Conservation (phyloP, 768 basidiomycete species). For the Saitozyma podzolica region DNA sequence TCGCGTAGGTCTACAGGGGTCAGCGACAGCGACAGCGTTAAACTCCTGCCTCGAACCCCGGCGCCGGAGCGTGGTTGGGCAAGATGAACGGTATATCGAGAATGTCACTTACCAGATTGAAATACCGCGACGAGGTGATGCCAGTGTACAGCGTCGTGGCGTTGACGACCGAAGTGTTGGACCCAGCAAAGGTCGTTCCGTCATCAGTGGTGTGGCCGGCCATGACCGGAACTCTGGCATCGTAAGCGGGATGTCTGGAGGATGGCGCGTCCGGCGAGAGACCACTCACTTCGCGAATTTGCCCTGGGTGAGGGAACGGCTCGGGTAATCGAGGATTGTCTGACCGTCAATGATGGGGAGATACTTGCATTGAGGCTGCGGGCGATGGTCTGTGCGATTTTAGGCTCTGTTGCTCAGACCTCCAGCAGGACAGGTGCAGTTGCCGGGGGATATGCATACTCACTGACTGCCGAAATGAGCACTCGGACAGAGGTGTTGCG, state of each 20-base stretch:
- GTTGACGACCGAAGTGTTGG: slow-evolving; percentile 15
- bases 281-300: slow-evolving; percentile 16
- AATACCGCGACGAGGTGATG: slow-evolving; percentile 16
- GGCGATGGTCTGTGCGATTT: slow-evolving; percentile 13
- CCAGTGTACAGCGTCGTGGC: slow-evolving; percentile 16
- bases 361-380: slow-evolving; percentile 29
- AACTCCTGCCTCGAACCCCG: not conserved
- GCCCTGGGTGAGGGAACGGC: slow-evolving; percentile 9
- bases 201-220: slow-evolving; percentile 30
- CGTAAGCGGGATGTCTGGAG: not conserved
- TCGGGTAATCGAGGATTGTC: slow-evolving; percentile 19
- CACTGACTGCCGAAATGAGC: slow-evolving; percentile 27
- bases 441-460: slow-evolving; percentile 2
- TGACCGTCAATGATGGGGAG: slow-evolving; percentile 28
- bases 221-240: slow-evolving; percentile 18
- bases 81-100: not conserved
- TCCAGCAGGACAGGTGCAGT: not conserved
- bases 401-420: too few relatives aligned
- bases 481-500: slow-evolving; percentile 10
- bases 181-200: slow-evolving; percentile 27
- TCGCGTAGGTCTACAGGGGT: slow-evolving; percentile 16
- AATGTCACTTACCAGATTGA: slow-evolving; percentile 13
- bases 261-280: not conserved
- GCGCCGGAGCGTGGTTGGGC: not conserved
- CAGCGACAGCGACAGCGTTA: not conserved